These are phyloP conservation scores for Rossbeevera mucosa DNA, from an alignment of 768 basidiomycete genomes.

Conservation along the genomic window DNA sequence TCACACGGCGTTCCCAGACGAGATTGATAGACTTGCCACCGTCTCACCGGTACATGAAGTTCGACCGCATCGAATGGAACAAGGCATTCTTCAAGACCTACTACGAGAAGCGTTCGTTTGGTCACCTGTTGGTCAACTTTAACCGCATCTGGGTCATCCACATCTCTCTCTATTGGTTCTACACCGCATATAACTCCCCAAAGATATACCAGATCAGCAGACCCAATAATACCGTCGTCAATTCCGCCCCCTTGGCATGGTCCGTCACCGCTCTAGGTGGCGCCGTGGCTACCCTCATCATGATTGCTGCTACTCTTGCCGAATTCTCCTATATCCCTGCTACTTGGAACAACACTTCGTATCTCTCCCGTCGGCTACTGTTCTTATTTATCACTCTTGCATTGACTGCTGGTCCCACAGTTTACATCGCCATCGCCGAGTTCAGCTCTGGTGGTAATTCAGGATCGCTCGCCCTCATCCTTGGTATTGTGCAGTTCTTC, in stretches of 20 bases:
- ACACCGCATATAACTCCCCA: slow-evolving; percentile 92
- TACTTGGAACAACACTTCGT: slow-evolving; percentile 98
- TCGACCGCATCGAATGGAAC: slow-evolving; percentile 96
- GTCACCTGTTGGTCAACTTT: slow-evolving; percentile 97
- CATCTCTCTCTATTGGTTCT: slow-evolving; percentile 91
- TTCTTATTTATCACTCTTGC: slow-evolving; percentile 89
- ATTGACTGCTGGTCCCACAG: slow-evolving; percentile 87
- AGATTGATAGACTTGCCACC: slow-evolving; percentile 89
- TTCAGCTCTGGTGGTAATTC: slow-evolving; percentile 48
- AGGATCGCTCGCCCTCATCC: slow-evolving; percentile 78
- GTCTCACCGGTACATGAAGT: slow-evolving; percentile 92
- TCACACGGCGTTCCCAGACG: slow-evolving; percentile 44
- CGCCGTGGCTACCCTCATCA: slow-evolving; percentile 92
- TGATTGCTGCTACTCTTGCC: slow-evolving; percentile 89
- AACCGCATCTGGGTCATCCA: slow-evolving; percentile 99
- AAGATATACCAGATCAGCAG: slow-evolving; percentile 62
- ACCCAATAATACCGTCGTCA: slow-evolving; percentile 37
- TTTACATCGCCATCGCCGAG: slow-evolving; percentile 90
- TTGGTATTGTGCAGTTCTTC: slow-evolving; percentile 95
- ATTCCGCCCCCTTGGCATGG: slow-evolving; percentile 81
- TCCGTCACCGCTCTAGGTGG: slow-evolving; percentile 93
- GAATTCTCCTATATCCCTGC: slow-evolving; percentile 98
- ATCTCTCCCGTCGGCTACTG: slow-evolving; percentile 84
- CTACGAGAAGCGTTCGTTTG: slow-evolving; percentile 94
- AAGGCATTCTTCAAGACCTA: slow-evolving; percentile 98